Conservation (phyloP, 768 basidiomycete species). For the Leccinum truebloodii region DNA sequence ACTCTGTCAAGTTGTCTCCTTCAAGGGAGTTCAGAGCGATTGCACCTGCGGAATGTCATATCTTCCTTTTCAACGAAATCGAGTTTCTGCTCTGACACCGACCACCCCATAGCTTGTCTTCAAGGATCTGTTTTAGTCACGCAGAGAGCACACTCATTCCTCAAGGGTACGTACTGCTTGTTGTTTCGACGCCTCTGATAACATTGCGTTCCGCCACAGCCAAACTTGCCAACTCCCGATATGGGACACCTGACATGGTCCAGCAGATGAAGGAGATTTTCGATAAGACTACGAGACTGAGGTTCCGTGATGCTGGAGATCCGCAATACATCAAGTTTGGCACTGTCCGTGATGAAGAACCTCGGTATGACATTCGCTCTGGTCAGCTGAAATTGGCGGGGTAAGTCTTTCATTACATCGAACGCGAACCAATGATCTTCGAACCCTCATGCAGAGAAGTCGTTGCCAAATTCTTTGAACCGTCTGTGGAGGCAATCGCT, state of each 20-base stretch:
- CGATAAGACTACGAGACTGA: constrained; percentile 38
- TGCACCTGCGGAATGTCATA: constrained; percentile 32
- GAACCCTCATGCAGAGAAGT: constrained; percentile 26
- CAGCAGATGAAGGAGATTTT: constrained; percentile 35
- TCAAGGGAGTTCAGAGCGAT: constrained; percentile 35
- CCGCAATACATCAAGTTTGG: constrained; percentile 44
- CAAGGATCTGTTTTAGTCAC: no score
- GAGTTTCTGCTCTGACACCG: neutral
- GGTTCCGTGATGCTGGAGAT: constrained; percentile 37
- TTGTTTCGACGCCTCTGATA: no score
- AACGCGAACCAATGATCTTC: neutral
- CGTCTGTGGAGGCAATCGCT: constrained; percentile 38
- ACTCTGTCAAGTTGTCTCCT: constrained; percentile 26
- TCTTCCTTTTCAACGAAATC: neutral
- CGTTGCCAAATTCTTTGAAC: constrained; percentile 43
- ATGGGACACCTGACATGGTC: constrained; percentile 31
- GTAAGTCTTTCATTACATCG: constrained; percentile 20
- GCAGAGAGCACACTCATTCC: no score
- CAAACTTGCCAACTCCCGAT: constrained; percentile 32
- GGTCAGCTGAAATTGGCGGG: constrained; percentile 40
- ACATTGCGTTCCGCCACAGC: constrained; percentile 14
- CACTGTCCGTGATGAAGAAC: constrained; percentile 35
- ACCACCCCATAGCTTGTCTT: no score
- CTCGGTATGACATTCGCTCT: constrained; percentile 32
- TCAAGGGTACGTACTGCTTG: no score